Conservation (phyloP, 2,329 filamentous ascomycete genomes). For the Juglanconis juglandina region DNA sequence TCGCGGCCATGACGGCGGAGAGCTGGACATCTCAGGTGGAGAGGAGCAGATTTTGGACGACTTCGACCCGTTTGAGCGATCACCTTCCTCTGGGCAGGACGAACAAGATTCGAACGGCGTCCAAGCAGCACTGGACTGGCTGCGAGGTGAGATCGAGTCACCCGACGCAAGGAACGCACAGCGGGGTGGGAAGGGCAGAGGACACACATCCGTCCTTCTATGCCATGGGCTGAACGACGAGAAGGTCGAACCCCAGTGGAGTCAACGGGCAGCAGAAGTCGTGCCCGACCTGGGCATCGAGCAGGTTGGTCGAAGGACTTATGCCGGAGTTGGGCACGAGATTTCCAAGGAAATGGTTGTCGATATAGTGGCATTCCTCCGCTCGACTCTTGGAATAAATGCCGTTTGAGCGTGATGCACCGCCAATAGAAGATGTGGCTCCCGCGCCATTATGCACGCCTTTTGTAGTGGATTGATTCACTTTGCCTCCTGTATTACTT, state of each 20-base stretch:
- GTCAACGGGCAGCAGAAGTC: slow-evolving; percentile 30
- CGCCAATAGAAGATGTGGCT: not conserved
- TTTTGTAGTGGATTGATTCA: no score
- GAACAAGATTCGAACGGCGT: not conserved
- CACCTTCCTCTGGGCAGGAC: slow-evolving; percentile 11
- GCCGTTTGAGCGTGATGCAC: no score
- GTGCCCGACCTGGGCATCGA: slow-evolving; percentile 33
- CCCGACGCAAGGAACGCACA: not conserved
- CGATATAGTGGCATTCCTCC: slow-evolving; percentile 34
- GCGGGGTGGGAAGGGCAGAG: slow-evolving; percentile 3
- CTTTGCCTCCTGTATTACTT: no score
- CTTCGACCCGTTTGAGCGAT: slow-evolving; percentile 18
- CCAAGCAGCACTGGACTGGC: slow-evolving; percentile 13
- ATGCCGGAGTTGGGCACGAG: slow-evolving; percentile 43
- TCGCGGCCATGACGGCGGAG: not conserved
- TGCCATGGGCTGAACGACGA: slow-evolving; percentile 42
- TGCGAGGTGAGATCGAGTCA: slow-evolving; percentile 23
- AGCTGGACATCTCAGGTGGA: not conserved
- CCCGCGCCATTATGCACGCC: no score
- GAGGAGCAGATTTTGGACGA: slow-evolving; percentile 1
- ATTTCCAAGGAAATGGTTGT: slow-evolving; percentile 39
- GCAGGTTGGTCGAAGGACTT: slow-evolving; percentile 33
- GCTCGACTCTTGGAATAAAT: not conserved
- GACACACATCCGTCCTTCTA: slow-evolving; percentile 40
- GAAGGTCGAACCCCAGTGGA: slow-evolving; percentile 36